A percentile compares a stretch with the other conserved stretches of the same genome.
These are phyloP conservation scores for Tolypocladium amazonense DNA, from an alignment of 2,329 filamentous ascomycete species.

Conservation along the genomic window DNA sequence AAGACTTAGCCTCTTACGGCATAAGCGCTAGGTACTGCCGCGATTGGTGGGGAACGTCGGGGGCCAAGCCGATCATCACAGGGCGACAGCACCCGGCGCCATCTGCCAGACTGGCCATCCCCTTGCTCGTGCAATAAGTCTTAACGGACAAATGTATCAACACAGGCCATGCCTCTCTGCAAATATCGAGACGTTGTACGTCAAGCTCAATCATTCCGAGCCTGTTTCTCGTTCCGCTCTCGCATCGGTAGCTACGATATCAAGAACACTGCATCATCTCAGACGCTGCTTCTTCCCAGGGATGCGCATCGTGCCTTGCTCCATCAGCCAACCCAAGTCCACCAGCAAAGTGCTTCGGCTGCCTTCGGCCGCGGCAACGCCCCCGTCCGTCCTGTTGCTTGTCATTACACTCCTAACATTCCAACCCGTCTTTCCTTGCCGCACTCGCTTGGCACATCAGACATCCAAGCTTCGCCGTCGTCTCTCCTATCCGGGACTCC, in stretches of 20 bases:
- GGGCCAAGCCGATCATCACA: neutral
- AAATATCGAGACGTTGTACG: no score
- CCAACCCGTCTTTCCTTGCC: neutral
- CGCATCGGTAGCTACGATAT: neutral
- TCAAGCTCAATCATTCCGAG: neutral
- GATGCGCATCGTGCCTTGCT: neutral
- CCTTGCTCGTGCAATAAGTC: neutral
- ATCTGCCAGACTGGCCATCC: neutral
- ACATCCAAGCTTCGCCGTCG: constrained; percentile 1
- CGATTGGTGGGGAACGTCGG: neutral
- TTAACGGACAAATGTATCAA: neutral
- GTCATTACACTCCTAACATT: neutral
- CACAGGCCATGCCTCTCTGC: neutral
- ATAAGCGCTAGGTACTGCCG: neutral
- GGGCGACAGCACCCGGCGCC: no score
- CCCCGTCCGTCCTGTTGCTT: neutral
- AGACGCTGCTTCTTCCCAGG: neutral
- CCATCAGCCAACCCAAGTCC: neutral
- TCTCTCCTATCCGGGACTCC: neutral
- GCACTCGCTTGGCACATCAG: neutral
- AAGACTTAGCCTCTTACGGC: neutral
- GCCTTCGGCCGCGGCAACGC: neutral
- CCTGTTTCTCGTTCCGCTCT: neutral
- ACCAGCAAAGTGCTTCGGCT: neutral
- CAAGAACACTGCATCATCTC: neutral